Evolutionary conservation across 345 rosid species (phyloP).

Genomic region (Acer saccharum): DNA sequence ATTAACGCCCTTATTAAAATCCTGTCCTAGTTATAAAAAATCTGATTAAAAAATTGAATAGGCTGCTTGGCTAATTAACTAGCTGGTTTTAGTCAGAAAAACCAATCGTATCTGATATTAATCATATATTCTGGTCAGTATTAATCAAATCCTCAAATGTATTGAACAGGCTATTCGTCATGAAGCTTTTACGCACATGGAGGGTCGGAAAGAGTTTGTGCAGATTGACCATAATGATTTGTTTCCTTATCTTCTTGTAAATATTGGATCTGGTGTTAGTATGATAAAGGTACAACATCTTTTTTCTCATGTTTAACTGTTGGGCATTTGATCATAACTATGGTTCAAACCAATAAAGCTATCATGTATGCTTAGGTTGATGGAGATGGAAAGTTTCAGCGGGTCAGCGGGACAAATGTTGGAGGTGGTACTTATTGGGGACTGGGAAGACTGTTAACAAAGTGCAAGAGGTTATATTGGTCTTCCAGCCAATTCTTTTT

Average conservation of each 20-base stretch:
- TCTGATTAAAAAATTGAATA: background rate
- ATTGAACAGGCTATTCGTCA: slow-evolving; percentile 91
- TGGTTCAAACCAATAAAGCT: slow-evolving; percentile 6
- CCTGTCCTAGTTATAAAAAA: background rate
- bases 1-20: background rate
- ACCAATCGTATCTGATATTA: background rate
- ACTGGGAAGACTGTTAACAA: slow-evolving; percentile 87
- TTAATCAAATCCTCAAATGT: slow-evolving; percentile 6
- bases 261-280: slow-evolving; percentile 99
- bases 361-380: slow-evolving; percentile 58
- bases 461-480: slow-evolving; percentile 77
- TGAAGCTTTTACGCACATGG: slow-evolving; percentile 98
- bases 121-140: background rate
- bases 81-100: background rate
- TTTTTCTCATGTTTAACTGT: slow-evolving; percentile 14
- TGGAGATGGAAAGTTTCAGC: slow-evolving; percentile 95
- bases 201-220: slow-evolving; percentile 91
- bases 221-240: slow-evolving; percentile 88
- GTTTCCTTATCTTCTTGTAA: slow-evolving; percentile 97
- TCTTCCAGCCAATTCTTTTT: slow-evolving; percentile 19
- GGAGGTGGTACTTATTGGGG: slow-evolving; percentile 99
- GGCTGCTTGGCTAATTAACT: background rate
- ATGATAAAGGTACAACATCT: slow-evolving; percentile 77
- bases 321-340: slow-evolving; percentile 10
- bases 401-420: slow-evolving; percentile 97